Evolutionary conservation across 2,329 filamentous ascomycete species (phyloP).

Genomic region (Apiospora aurea): DNA sequence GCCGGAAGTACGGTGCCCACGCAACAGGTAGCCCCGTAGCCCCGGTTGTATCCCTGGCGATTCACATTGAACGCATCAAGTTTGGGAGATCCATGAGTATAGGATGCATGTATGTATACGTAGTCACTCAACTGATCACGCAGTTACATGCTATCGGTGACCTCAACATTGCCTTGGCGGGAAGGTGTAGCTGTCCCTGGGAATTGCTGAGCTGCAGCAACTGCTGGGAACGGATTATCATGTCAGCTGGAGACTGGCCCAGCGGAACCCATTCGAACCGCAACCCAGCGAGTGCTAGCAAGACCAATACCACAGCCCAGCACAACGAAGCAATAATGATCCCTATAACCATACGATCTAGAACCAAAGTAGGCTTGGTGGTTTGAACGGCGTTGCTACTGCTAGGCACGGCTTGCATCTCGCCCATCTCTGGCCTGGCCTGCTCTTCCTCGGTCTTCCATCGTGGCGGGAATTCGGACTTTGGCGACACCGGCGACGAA

Average conservation of each 20-base stretch:
- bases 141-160: conserved; percentile 11
- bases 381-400: neutral
- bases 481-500: neutral
- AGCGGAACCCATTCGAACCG: conserved; percentile 10
- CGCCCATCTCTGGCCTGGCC: neutral
- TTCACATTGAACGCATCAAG: neutral
- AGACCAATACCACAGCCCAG: neutral
- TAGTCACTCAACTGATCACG: neutral
- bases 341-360: conserved; percentile 1
- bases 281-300: conserved; percentile 1
- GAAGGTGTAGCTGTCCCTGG: neutral
- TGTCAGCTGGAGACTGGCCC: neutral
- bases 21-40: neutral
- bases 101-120: neutral
- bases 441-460: neutral
- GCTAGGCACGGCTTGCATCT: neutral
- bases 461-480: neutral
- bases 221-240: neutral
- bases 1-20: no score
- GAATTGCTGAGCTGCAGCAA: neutral
- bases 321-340: neutral
- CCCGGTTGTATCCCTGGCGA: neutral
- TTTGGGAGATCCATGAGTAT: neutral
- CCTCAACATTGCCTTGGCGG: neutral
- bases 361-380: neutral